A percentile compares a stretch with the other conserved stretches of the same genome.
Evolutionary conservation across 805 yeast genomes (phyloP).

Genomic region (Danielia reshetovae): DNA sequence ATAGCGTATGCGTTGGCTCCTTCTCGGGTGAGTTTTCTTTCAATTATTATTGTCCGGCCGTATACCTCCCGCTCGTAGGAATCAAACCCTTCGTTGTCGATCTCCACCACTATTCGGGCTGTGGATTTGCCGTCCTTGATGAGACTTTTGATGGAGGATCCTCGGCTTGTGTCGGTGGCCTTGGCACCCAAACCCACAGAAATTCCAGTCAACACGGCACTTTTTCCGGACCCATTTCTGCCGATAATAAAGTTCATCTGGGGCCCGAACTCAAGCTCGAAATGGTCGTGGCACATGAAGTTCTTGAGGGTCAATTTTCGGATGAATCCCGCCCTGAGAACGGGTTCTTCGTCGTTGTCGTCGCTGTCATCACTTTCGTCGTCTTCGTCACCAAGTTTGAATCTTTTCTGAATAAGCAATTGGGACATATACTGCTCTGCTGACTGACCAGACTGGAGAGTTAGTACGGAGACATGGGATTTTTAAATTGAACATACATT

Average conservation of each 20-base stretch:
- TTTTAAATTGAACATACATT: too few species aligned
- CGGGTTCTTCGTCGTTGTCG: conserved; percentile 14
- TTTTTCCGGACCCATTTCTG: conserved; percentile 86
- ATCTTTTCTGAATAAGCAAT: conserved; percentile 13
- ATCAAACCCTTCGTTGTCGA: conserved; percentile 63
- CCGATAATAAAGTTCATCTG: conserved; percentile 85
- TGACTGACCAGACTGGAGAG: conserved; percentile 13
- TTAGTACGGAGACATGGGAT: too few species aligned
- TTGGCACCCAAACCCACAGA: conserved; percentile 85
- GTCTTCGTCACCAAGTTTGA: conserved; percentile 8
- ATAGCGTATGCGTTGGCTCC: conserved; percentile 54
- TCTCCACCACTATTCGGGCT: conserved; percentile 62
- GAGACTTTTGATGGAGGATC: conserved; percentile 61
- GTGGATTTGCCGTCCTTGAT: conserved; percentile 72
- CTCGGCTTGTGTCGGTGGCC: conserved; percentile 85
- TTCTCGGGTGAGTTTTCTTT: conserved; percentile 56
- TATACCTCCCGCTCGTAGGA: conserved; percentile 60
- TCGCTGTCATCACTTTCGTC: conserved; percentile 14
- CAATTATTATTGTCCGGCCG: conserved; percentile 69
- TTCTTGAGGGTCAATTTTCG: conserved; percentile 59
- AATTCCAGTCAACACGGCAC: conserved; percentile 83
- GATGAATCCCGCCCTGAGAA: conserved; percentile 62
- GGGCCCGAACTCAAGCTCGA: conserved; percentile 72
- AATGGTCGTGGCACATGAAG: conserved; percentile 88
- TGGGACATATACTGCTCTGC: conserved; percentile 19